phyloP scores from a whole-genome alignment of 2,329 filamentous ascomycete genomes.

The Grosmannia huntii region DNA sequence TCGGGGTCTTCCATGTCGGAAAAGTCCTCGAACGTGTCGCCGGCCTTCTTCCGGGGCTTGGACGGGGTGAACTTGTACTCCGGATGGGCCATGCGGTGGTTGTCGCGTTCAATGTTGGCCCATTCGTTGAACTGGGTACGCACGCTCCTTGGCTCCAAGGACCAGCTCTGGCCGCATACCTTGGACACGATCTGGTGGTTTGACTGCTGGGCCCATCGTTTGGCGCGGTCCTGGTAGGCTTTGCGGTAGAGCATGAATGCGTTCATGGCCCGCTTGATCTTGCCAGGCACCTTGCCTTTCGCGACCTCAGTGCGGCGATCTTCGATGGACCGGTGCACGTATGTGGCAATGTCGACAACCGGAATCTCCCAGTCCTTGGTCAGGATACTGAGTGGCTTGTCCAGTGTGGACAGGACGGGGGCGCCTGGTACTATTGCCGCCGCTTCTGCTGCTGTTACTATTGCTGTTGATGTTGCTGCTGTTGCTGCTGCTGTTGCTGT shows the following conservation, averaged over 20 bases:
- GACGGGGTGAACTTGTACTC: conserved; percentile 89
- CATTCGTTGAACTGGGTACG: conserved; percentile 65
- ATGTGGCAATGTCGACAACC: conserved; percentile 66
- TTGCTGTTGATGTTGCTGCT: conserved; percentile 14
- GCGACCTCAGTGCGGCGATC: conserved; percentile 55
- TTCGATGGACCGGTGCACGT: conserved; percentile 60
- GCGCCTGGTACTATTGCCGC: not conserved
- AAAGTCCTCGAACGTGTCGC: conserved; percentile 26
- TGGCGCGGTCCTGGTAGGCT: conserved; percentile 77
- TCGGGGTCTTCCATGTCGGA: conserved; percentile 29
- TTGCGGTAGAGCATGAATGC: conserved; percentile 97
- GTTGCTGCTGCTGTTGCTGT: conserved; percentile 10
- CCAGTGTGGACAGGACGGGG: conserved; percentile 27
- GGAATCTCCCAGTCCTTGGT: conserved; percentile 50
- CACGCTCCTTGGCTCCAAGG: conserved; percentile 60
- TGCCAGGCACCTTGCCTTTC: conserved; percentile 54
- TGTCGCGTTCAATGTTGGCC: conserved; percentile 68
- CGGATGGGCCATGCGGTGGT: conserved; percentile 76
- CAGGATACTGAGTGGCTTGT: conserved; percentile 56
- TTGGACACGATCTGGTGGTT: conserved; percentile 90
- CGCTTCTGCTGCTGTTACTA: too few relatives aligned
- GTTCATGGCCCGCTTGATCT: conserved; percentile 89
- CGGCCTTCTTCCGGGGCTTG: conserved; percentile 40
- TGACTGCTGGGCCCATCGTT: conserved; percentile 67
- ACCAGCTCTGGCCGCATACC: conserved; percentile 80